Evolutionary conservation across 1,284 basidiomycete species (phyloP).

Genomic region (Trichosporon sp.): DNA sequence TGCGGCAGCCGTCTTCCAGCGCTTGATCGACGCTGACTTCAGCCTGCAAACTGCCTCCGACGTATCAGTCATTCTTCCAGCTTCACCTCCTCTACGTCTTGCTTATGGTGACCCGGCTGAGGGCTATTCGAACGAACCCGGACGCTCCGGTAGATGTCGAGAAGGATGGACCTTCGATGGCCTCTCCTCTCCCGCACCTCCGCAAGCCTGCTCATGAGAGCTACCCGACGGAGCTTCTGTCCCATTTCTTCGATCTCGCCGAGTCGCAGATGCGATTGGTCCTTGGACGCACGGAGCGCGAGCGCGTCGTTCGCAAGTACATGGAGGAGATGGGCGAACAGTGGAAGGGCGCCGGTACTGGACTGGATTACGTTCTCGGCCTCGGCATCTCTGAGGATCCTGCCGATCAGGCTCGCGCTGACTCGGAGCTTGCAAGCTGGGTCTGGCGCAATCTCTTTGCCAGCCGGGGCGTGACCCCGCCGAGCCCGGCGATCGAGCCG

Average conservation of each 20-base stretch:
- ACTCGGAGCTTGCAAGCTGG: constrained; percentile 75
- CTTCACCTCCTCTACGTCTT: constrained; percentile 90
- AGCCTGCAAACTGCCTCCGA: constrained; percentile 84
- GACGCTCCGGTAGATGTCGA: constrained; percentile 26
- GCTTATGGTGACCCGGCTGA: constrained; percentile 80
- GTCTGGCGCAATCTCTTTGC: constrained; percentile 85
- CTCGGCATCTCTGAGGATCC: constrained; percentile 22
- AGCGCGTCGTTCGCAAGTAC: constrained; percentile 76
- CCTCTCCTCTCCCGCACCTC: constrained; percentile 29
- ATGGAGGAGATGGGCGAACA: constrained; percentile 87
- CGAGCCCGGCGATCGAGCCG: constrained; percentile 18
- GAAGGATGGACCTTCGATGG: constrained; percentile 39
- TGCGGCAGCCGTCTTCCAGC: not conserved
- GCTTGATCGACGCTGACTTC: constrained; percentile 4
- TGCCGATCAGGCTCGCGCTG: constrained; percentile 42
- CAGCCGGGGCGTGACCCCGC: constrained; percentile 25
- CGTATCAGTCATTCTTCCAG: constrained; percentile 97
- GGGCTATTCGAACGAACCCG: constrained; percentile 60
- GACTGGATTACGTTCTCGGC: constrained; percentile 65
- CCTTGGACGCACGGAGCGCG: constrained; percentile 63
- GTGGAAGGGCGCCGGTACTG: constrained; percentile 76
- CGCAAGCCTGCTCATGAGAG: constrained; percentile 31
- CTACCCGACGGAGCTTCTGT: constrained; percentile 61
- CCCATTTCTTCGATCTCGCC: constrained; percentile 93
- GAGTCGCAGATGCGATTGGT: constrained; percentile 83